Conservation (phyloP, 1,139 yeast species). For the Insectozyma bohioensis region DNA sequence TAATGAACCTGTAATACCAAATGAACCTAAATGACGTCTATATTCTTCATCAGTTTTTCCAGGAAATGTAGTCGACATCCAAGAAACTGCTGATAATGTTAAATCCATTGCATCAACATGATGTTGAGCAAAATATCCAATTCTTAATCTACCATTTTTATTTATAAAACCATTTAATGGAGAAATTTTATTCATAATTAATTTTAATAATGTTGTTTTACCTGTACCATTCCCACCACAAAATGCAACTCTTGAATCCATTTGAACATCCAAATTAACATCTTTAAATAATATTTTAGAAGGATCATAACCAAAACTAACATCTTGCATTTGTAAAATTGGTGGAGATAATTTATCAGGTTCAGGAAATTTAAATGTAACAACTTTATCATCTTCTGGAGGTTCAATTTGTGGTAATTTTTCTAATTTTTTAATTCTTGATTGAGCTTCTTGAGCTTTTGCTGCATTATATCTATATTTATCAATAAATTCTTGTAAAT, state of each 20-base stretch:
- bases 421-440: constrained; percentile 93
- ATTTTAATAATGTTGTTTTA: constrained; percentile 88
- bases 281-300: constrained; percentile 60
- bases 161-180: constrained; percentile 78
- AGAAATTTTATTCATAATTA: constrained; percentile 71
- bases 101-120: constrained; percentile 98
- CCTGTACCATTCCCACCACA: constrained; percentile 99
- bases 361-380: constrained; percentile 91
- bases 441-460: constrained; percentile 94
- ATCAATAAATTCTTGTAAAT: constrained; percentile 91
- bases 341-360: constrained; percentile 95
- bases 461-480: constrained; percentile 97
- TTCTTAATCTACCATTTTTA: constrained; percentile 81
- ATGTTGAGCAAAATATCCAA: constrained; percentile 99
- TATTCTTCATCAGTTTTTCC: constrained; percentile 97
- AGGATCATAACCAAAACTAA: constrained; percentile 79
- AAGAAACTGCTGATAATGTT: constrained; percentile 80
- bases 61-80: constrained; percentile 90
- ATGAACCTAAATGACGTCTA: constrained; percentile 93
- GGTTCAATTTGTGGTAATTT: constrained; percentile 90
- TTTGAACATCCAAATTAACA: constrained; percentile 87
- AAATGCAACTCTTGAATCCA: constrained; percentile 92
- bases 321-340: constrained; percentile 82
- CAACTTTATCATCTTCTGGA: constrained; percentile 87
- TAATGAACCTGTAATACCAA: constrained; percentile 93